A percentile compares a stretch with the other conserved stretches of the same genome.
Conservation (phyloP, 345 rosid species). For the Arabidopsis thaliana region DNA sequence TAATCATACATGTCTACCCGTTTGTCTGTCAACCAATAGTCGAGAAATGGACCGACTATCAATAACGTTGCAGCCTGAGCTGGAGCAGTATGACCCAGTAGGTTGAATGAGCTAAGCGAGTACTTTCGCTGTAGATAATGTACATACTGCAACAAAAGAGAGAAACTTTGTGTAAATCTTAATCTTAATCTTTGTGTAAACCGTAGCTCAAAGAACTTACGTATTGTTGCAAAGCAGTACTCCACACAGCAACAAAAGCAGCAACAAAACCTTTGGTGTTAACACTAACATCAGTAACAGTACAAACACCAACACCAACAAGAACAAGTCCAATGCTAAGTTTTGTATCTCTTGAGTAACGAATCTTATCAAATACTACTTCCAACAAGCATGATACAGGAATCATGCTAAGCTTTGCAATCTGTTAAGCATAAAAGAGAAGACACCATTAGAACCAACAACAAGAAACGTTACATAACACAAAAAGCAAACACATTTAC, state of each 20-base stretch:
- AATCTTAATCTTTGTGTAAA: too few species aligned
- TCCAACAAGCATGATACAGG: conserved; percentile 91
- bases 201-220: conserved; percentile 53
- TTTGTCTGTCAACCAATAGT: conserved; percentile 77
- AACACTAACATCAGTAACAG: conserved; percentile 91
- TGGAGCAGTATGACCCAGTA: conserved; percentile 92
- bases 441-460: conserved; percentile 25
- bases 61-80: conserved; percentile 87
- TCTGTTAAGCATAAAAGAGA: conserved; percentile 51
- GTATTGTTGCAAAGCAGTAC: conserved; percentile 87
- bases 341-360: conserved; percentile 84
- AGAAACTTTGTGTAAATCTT: not conserved
- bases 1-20: conserved; percentile 69
- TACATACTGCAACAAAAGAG: conserved; percentile 67
- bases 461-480: not conserved
- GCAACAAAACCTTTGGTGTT: conserved; percentile 78
- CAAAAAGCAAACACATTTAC: conserved; percentile 43
- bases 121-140: conserved; percentile 82
- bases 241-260: conserved; percentile 88
- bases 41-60: conserved; percentile 75
- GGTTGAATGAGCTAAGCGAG: conserved; percentile 80
- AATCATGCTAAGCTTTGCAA: conserved; percentile 94
- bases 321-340: conserved; percentile 80
- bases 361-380: conserved; percentile 78
- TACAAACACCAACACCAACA: conserved; percentile 90